Percentiles rank a stretch among this genome's conserved stretches.
These are phyloP conservation scores for Chytriomyces sp. DNA, from an alignment of 192 early-diverging fungal species.

Conservation along the genomic window DNA sequence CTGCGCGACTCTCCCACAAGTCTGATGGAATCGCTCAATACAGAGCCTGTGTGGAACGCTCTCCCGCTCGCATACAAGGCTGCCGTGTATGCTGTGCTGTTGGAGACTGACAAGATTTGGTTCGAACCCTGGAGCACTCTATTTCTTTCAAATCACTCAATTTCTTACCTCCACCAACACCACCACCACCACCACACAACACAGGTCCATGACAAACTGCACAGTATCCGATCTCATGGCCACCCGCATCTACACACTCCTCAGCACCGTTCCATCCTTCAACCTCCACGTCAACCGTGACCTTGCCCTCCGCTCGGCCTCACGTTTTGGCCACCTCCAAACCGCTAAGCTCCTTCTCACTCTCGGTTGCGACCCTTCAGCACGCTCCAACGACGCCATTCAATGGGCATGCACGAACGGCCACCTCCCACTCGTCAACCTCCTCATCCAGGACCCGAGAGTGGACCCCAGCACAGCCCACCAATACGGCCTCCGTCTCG, in stretches of 20 bases:
- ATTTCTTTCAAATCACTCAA: neutral
- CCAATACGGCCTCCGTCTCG: slow-evolving; percentile 5
- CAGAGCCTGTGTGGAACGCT: neutral
- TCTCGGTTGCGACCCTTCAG: neutral
- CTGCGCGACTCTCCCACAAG: neutral
- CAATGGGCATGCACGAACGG: neutral
- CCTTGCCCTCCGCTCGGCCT: neutral
- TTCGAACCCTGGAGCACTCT: neutral
- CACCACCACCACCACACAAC: neutral
- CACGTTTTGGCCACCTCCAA: neutral
- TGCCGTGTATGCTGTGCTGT: neutral
- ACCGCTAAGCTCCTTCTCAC: neutral
- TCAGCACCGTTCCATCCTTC: neutral
- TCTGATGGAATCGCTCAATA: neutral
- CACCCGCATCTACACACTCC: neutral
- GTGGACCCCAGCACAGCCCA: slow-evolving; percentile 11
- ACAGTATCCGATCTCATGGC: neutral
- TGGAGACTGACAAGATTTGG: neutral
- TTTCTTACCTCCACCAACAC: neutral
- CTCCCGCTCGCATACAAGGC: neutral
- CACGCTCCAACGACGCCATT: neutral
- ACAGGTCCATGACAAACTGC: neutral
- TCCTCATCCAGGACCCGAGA: neutral
- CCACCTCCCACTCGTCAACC: slow-evolving; percentile 9
- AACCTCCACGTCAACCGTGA: neutral